phyloP scores from a whole-genome alignment of 2,329 filamentous ascomycete genomes.

The Phoma sp. region DNA sequence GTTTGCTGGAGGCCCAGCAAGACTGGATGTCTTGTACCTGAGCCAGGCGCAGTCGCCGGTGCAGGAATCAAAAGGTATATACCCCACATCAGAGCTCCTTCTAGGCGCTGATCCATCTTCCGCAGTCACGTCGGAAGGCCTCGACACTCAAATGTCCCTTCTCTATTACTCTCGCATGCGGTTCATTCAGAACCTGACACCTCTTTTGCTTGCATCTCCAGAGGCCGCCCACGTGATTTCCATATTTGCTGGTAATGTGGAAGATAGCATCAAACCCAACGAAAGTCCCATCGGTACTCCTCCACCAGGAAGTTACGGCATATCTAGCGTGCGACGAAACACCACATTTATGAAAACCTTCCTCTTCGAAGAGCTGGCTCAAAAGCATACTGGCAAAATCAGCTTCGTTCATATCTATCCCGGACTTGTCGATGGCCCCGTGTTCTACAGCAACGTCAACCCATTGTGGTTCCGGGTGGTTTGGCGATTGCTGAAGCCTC shows the following conservation, averaged over 20 bases:
- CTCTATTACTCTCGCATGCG: constrained; percentile 50
- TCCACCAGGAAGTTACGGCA: constrained; percentile 29
- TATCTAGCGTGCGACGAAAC: constrained; percentile 37
- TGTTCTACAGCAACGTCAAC: constrained; percentile 31
- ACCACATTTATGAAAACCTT: constrained; percentile 45
- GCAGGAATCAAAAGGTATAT: constrained; percentile 59
- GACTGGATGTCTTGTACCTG: constrained; percentile 47
- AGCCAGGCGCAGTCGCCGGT: constrained; percentile 36
- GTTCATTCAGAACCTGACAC: constrained; percentile 49
- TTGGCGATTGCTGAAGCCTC: constrained; percentile 34
- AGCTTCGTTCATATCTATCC: constrained; percentile 44
- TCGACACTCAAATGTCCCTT: constrained; percentile 43
- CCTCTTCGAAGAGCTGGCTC: constrained; percentile 35
- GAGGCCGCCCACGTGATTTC: constrained; percentile 41
- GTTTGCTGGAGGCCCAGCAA: constrained; percentile 29
- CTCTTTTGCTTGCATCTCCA: constrained; percentile 38
- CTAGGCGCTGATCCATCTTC: constrained; percentile 24
- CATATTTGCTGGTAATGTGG: constrained; percentile 42
- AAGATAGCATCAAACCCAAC: constrained; percentile 32
- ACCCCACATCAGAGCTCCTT: constrained; percentile 35
- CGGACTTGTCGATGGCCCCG: constrained; percentile 42
- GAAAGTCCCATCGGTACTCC: constrained; percentile 41
- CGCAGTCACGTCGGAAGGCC: constrained; percentile 50
- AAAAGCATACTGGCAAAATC: constrained; percentile 31
- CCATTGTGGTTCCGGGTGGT: constrained; percentile 41